phyloP scores from a whole-genome alignment of 306 rosid genomes.

The Vigna angularis region DNA sequence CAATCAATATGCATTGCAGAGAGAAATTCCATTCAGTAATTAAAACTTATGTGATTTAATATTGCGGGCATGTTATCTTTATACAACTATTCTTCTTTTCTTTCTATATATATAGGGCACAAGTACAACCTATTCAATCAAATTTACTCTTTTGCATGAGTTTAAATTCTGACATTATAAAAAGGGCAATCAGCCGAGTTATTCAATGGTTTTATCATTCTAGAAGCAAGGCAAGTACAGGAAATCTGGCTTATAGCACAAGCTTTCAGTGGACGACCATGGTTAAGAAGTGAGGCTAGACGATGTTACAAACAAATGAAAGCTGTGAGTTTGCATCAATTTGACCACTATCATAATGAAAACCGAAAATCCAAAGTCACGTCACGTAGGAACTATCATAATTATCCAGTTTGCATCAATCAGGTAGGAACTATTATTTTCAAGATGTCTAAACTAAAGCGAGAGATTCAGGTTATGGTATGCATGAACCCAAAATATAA shows the following conservation, averaged over 20 bases:
- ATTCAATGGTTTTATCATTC: not conserved
- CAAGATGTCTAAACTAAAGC: not conserved
- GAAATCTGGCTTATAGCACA: conserved; percentile 5
- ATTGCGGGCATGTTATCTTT: not conserved
- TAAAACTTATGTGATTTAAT: not conserved
- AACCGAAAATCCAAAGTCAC: not conserved
- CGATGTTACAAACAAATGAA: conserved; percentile 18
- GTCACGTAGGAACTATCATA: not conserved
- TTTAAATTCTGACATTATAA: conserved; percentile 10
- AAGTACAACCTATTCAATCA: not conserved
- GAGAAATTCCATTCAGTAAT: conserved; percentile 2
- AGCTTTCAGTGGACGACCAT: not conserved
- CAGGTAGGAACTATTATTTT: not conserved
- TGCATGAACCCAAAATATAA: not conserved
- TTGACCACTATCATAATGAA: not conserved
- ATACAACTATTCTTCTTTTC: not conserved
- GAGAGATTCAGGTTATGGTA: not conserved
- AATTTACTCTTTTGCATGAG: not conserved
- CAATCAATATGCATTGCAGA: conserved; percentile 3
- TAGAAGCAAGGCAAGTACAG: conserved; percentile 17
- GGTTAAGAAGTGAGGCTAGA: not conserved
- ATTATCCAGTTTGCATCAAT: no score
- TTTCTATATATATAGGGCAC: not conserved
- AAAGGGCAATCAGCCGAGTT: not conserved
- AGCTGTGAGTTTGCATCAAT: not conserved